These are phyloP conservation scores for Gonapodya sp. DNA, from an alignment of 192 early-diverging fungal genomes.

Conservation along the genomic window DNA sequence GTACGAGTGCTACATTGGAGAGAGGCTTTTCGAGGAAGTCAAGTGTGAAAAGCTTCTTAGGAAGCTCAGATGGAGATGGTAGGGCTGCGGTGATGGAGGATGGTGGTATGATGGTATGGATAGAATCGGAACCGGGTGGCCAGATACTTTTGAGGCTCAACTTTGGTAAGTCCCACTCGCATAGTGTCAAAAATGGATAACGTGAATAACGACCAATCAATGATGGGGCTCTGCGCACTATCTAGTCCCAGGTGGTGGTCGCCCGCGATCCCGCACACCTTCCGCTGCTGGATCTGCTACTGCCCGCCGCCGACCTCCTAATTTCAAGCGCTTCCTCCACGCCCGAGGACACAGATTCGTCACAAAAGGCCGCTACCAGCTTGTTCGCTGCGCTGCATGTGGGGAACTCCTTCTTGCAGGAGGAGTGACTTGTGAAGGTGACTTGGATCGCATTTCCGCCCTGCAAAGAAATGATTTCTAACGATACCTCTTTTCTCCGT, in stretches of 20 bases:
- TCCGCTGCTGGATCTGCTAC: background rate
- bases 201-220: too few species aligned
- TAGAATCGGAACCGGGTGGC: slow-evolving; percentile 89
- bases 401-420: slow-evolving; percentile 85
- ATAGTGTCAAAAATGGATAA: too few species aligned
- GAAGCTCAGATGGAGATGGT: too few species aligned
- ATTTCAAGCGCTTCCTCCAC: slow-evolving; percentile 56
- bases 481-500: background rate
- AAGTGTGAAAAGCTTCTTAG: background rate
- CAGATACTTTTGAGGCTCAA: slow-evolving; percentile 78
- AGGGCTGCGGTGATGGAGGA: background rate
- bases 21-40: slow-evolving; percentile 15
- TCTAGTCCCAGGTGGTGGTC: background rate
- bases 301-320: background rate
- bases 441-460: background rate
- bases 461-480: background rate
- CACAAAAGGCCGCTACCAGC: slow-evolving; percentile 81
- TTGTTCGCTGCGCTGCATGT: slow-evolving; percentile 96
- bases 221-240: background rate
- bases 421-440: slow-evolving; percentile 41
- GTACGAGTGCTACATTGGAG: slow-evolving; percentile 21
- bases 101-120: slow-evolving; percentile 65
- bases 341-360: slow-evolving; percentile 87
- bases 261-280: background rate
- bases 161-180: slow-evolving; percentile 56